Evolutionary conservation across 2,329 filamentous ascomycete genomes (phyloP).

Genomic region (Penicillium sp.): DNA sequence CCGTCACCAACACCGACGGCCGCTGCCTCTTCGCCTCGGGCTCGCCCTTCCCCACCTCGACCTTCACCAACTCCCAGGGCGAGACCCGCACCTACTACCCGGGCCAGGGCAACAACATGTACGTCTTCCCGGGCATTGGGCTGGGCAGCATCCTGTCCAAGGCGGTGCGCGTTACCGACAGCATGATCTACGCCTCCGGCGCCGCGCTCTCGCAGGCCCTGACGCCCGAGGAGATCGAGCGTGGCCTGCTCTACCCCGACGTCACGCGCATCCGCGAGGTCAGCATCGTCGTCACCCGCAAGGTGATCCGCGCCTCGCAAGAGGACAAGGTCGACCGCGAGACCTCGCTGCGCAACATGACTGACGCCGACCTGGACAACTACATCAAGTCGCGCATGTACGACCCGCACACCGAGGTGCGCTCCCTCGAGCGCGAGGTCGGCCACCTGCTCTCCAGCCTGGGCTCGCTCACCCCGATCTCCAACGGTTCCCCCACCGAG

Average conservation of each 20-base stretch:
- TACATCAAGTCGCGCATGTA: slow-evolving; percentile 53
- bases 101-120: slow-evolving; percentile 78
- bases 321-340: slow-evolving; percentile 66
- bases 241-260: slow-evolving; percentile 84
- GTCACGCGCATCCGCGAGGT: slow-evolving; percentile 91
- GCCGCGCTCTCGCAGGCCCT: slow-evolving; percentile 75
- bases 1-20: slow-evolving; percentile 85
- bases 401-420: slow-evolving; percentile 48
- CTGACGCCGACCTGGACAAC: slow-evolving; percentile 43
- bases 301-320: slow-evolving; percentile 90
- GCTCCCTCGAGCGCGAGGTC: slow-evolving; percentile 47
- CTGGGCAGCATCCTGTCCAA: slow-evolving; percentile 90
- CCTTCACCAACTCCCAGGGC: slow-evolving; percentile 59
- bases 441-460: slow-evolving; percentile 42
- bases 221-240: slow-evolving; percentile 74
- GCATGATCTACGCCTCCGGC: slow-evolving; percentile 95
- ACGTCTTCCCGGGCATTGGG: slow-evolving; percentile 95
- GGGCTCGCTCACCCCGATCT: slow-evolving; percentile 22
- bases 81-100: slow-evolving; percentile 67
- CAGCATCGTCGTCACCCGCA: slow-evolving; percentile 77
- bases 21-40: slow-evolving; percentile 91
- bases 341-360: slow-evolving; percentile 44
- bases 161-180: slow-evolving; percentile 79
- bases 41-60: slow-evolving; percentile 78
- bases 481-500: slow-evolving; percentile 31